Base-by-base conservation (phyloP, 1,284 basidiomycete genomes). In the Baeospora myosura region DNA sequence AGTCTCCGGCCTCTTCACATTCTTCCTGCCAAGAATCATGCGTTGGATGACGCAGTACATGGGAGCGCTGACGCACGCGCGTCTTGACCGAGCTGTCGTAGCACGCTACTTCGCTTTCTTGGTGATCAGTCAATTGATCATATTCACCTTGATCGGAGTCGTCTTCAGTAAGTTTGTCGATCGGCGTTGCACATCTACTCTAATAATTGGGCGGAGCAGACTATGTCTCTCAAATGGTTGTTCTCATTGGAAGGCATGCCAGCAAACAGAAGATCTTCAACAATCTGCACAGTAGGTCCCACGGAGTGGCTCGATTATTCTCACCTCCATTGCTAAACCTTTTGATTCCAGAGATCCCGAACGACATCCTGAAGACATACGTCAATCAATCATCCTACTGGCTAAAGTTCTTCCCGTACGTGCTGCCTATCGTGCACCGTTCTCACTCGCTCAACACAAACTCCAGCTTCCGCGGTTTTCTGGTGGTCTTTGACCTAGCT, bases 401-500 rank as follows among this genome's bases (percentile, higher is more conserved):
- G 94, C 66, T 97, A 38, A 95, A 91, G 4, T 95, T 85, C 68
- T 89, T 95, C 69, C 92, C 93, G 75, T 87, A 60, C 24, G 81
- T 69, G 26, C 32, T 14, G 18, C 7, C 33, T 39, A 14, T n/a
- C 6, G 38, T 16, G 4, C 10, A 16, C 22, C 7, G 32, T 12
- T 33, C n/a, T 31, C 14, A 12, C 11, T 3, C n/a, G n/a, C 20
- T n/a, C 5, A 38, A 29, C 16, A 22, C 3, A n/a, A 24, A 24
- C 4, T 43, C 10, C 49, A 88, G 85, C 3, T 72, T 98, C 25
- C 88, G 94, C 56, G 94, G 93, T 22, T 96, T 96, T 73, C 73
- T 97, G 34, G 83, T 83, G 17, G 67, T 98, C 44, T 98, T 98
- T 56, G 96, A 99, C 60, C 71, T 99, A 31, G 94, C 95, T 4